phyloP scores from a whole-genome alignment of 2,329 filamentous ascomycete genomes.

The Fusarium hostae region DNA sequence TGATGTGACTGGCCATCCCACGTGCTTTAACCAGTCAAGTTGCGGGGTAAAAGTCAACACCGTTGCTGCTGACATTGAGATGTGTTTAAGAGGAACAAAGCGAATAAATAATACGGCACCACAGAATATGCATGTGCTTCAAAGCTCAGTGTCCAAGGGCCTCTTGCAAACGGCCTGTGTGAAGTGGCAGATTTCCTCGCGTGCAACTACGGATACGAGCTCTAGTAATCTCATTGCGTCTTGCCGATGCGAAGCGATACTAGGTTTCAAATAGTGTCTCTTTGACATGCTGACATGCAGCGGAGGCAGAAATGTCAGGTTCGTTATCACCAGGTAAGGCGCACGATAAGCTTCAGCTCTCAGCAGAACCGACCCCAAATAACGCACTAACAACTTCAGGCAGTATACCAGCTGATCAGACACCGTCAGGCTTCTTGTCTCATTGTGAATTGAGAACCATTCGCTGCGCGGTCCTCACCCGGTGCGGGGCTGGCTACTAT shows the following conservation, averaged over 20 bases:
- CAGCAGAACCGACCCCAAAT: background rate
- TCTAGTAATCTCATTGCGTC: no score
- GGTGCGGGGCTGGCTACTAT: background rate
- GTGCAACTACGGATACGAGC: no score
- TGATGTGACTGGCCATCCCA: background rate
- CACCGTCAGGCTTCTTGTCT: background rate
- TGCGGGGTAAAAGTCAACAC: background rate
- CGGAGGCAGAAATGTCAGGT: background rate
- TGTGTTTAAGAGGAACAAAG: background rate
- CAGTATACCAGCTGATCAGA: background rate
- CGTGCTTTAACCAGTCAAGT: background rate
- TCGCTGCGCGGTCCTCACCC: background rate
- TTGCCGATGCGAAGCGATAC: no score
- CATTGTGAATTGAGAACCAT: background rate
- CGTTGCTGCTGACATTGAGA: background rate
- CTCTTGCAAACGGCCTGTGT: background rate
- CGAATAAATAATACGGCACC: background rate
- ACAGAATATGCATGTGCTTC: rapidly evolving
- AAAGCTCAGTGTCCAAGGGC: background rate
- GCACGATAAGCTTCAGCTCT: background rate
- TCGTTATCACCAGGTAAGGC: background rate
- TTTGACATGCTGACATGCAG: no score
- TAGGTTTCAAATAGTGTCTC: background rate
- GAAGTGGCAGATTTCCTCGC: background rate
- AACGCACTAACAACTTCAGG: background rate